Conservation (phyloP, 352 stramenopile genomes). For the Globisporangium lucens region DNA sequence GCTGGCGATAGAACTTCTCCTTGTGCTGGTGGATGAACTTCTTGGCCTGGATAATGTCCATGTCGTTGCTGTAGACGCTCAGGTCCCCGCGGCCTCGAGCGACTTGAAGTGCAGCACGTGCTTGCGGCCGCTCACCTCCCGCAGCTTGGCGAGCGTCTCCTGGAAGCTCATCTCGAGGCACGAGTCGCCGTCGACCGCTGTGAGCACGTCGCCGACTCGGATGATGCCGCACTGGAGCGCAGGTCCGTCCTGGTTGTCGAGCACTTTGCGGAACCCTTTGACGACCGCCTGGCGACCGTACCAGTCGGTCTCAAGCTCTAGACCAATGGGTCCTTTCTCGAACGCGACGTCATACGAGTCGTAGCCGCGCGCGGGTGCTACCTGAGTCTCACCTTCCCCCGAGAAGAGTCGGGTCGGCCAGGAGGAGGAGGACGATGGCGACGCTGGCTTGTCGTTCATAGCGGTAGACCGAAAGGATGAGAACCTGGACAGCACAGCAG, state of each 20-base stretch:
- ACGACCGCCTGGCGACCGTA: conserved; percentile 71
- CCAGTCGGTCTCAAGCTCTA: conserved; percentile 74
- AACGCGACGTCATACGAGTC: conserved; percentile 74
- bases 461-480: conserved; percentile 3
- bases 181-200: conserved; percentile 65
- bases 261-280: conserved; percentile 58
- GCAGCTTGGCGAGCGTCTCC: conserved; percentile 47
- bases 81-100: conserved; percentile 57
- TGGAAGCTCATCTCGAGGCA: conserved; percentile 68
- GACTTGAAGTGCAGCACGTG: conserved; percentile 79
- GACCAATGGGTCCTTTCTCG: conserved; percentile 51
- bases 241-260: conserved; percentile 41
- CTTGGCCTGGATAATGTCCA: conserved; percentile 61
- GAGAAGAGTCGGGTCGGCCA: conserved; percentile 14
- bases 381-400: conserved; percentile 8
- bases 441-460: background rate
- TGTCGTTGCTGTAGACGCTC: conserved; percentile 58
- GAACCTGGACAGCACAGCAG: conserved; percentile 4
- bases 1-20: conserved; percentile 58
- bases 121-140: conserved; percentile 30
- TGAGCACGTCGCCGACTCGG: conserved; percentile 67
- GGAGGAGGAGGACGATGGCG: background rate
- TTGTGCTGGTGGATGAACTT: conserved; percentile 82
- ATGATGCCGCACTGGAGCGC: conserved; percentile 62
- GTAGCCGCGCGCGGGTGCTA: conserved; percentile 35